phyloP scores from a whole-genome alignment of 345 rosid genomes.

The Eucalyptus regnans region DNA sequence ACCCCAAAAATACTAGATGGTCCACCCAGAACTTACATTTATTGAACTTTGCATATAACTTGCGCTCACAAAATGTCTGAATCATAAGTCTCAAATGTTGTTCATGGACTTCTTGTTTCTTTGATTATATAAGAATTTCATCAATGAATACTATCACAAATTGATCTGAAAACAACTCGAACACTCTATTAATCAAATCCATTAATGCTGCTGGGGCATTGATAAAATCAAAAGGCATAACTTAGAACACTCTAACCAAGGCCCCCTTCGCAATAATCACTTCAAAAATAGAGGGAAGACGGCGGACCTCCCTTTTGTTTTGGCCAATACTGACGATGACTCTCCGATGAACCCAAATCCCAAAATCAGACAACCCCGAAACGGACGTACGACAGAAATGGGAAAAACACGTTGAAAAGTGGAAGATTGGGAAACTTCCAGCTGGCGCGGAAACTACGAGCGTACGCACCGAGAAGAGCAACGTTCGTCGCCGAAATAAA shows the following conservation, averaged over 20 bases:
- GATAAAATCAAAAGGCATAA: too few relatives aligned
- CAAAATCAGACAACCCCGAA: background rate
- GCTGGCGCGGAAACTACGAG: background rate
- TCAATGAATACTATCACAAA: too few relatives aligned
- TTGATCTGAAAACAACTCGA: too few relatives aligned
- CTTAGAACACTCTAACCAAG: background rate
- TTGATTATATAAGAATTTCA: too few relatives aligned
- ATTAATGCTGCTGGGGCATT: accelerated
- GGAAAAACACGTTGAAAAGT: background rate
- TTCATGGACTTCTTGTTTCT: too few relatives aligned
- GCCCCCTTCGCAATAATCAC: background rate
- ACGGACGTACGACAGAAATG: background rate
- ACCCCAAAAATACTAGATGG: accelerated
- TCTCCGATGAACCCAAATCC: background rate
- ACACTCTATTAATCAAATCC: too few relatives aligned
- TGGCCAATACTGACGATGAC: background rate
- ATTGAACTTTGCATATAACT: too few relatives aligned
- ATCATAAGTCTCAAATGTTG: too few relatives aligned
- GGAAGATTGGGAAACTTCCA: background rate
- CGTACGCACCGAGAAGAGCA: background rate
- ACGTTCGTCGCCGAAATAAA: background rate
- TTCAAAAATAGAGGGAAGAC: background rate
- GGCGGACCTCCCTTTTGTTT: background rate
- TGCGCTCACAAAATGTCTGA: too few relatives aligned
- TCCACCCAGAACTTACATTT: too few relatives aligned